Evolutionary conservation across 202 grass and related monocot species (phyloP).

Genomic region (Musa balbisiana): DNA sequence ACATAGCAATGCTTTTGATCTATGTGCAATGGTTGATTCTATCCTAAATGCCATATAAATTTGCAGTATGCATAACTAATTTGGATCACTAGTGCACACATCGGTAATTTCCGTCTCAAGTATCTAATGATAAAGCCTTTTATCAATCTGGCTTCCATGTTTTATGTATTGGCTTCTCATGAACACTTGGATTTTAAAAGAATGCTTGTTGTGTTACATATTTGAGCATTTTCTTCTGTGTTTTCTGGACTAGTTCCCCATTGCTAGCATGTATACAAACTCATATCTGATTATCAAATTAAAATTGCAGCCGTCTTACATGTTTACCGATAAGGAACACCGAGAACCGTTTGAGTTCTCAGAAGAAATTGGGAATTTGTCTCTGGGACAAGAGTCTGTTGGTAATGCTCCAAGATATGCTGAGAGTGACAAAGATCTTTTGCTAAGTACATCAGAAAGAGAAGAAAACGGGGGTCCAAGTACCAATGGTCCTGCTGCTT

Average conservation of each 20-base stretch:
- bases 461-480: slow-evolving; percentile 56
- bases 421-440: slow-evolving; percentile 96
- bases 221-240: neutral
- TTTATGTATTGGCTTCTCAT: neutral
- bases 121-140: neutral
- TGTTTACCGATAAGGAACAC: slow-evolving; percentile 98
- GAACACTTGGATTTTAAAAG: neutral
- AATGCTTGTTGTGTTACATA: neutral
- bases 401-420: slow-evolving; percentile 87
- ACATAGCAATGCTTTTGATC: neutral
- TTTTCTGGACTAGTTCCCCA: too few relatives aligned
- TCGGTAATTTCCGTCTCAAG: neutral
- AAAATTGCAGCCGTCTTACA: slow-evolving; percentile 67
- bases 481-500: slow-evolving; percentile 48
- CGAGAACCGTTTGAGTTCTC: slow-evolving; percentile 93
- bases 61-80: neutral
- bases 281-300: neutral
- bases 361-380: slow-evolving; percentile 69
- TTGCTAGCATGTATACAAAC: neutral
- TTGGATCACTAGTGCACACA: neutral
- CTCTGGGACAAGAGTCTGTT: slow-evolving; percentile 47
- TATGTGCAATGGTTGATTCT: neutral
- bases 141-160: neutral
- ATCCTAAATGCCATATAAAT: neutral
- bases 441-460: slow-evolving; percentile 93